These are phyloP conservation scores for Davidsoniella neocaledoniae DNA, from an alignment of 2,329 filamentous ascomycete genomes.

Conservation along the genomic window DNA sequence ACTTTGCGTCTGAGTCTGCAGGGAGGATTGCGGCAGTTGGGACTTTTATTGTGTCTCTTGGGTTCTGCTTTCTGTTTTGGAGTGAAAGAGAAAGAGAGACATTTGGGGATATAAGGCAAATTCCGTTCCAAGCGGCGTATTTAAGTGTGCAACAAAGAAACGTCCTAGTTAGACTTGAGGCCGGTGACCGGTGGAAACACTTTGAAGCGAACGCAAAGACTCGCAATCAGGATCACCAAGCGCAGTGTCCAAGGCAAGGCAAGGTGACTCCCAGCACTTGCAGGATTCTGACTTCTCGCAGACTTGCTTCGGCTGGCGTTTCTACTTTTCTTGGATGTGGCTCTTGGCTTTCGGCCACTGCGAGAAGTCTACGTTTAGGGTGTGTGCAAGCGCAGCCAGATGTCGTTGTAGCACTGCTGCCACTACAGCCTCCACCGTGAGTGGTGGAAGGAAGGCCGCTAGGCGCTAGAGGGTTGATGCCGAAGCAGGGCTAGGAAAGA, in stretches of 20 bases:
- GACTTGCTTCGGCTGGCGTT: too few species aligned
- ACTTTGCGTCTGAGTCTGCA: background rate
- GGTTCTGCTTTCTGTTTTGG: background rate
- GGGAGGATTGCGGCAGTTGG: background rate
- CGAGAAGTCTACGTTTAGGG: too few species aligned
- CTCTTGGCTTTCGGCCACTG: too few species aligned
- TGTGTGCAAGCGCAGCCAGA: too few species aligned
- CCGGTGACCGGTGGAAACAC: slow-evolving; percentile 1
- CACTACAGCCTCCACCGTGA: too few species aligned
- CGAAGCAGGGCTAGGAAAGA: slow-evolving; percentile 11
- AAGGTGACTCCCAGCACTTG: too few species aligned
- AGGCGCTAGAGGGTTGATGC: background rate
- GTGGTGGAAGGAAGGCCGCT: slow-evolving; percentile 4
- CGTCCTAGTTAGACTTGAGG: background rate
- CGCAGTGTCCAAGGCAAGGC: background rate
- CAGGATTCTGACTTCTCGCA: too few species aligned
- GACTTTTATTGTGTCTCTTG: too few species aligned
- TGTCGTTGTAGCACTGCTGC: too few species aligned
- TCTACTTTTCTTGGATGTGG: too few species aligned
- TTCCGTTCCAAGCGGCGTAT: slow-evolving; percentile 1
- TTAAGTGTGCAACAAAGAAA: slow-evolving; percentile 8
- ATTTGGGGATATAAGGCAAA: background rate
- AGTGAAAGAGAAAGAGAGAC: background rate
- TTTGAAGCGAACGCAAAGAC: background rate
- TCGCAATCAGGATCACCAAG: background rate